These are phyloP conservation scores for Kazachstania taianensis DNA, from an alignment of 805 yeast species.

Conservation along the genomic window DNA sequence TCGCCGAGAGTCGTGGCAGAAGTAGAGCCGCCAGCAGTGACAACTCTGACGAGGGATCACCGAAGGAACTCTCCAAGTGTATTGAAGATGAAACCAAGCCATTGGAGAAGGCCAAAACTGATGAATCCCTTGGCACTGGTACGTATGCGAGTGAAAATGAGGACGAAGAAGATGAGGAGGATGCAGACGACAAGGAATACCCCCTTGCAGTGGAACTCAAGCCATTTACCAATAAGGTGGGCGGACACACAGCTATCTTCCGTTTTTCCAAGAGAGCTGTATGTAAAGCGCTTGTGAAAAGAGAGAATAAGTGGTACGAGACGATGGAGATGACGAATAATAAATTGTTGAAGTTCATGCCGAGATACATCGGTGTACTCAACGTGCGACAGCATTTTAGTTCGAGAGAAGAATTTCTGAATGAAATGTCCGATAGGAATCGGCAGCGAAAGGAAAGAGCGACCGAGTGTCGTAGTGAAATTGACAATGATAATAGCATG, in stretches of 20 bases:
- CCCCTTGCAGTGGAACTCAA: constrained; percentile 80
- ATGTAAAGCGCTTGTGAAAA: constrained; percentile 81
- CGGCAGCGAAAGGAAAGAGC: too few species aligned
- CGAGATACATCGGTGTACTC: constrained; percentile 85
- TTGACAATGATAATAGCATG: too few species aligned
- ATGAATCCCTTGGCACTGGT: too few species aligned
- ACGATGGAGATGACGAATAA: constrained; percentile 70
- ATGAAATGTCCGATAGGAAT: constrained; percentile 8
- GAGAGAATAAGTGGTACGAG: constrained; percentile 90
- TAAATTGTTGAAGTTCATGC: constrained; percentile 76
- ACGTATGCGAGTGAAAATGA: constrained; percentile 8
- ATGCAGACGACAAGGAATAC: constrained; percentile 32
- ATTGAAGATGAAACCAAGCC: background rate
- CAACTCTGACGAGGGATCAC: background rate
- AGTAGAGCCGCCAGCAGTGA: background rate
- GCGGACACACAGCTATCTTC: constrained; percentile 97
- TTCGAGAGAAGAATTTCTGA: constrained; percentile 19
- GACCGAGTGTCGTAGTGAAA: too few species aligned
- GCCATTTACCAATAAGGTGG: constrained; percentile 90
- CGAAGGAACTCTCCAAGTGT: background rate
- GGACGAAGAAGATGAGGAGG: constrained; percentile 17
- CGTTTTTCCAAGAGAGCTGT: constrained; percentile 86
- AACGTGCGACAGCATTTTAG: constrained; percentile 70
- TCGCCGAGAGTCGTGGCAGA: background rate
- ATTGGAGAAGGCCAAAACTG: background rate